Percentiles rank a stretch among this genome's conserved stretches.
Evolutionary conservation across 345 rosid species (phyloP).

Genomic region (Populus simonii): DNA sequence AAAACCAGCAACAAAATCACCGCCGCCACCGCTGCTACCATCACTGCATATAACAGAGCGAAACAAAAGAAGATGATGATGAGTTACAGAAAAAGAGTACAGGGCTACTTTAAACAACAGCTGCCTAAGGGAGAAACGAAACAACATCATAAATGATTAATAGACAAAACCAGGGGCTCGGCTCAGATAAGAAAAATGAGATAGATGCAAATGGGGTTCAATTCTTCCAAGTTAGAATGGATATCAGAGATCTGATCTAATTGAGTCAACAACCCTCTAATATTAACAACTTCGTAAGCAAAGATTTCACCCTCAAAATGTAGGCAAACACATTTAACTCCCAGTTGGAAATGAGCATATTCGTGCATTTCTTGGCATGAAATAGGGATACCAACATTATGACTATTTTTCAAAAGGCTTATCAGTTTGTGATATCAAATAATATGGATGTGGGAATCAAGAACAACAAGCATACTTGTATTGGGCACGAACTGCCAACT

Average conservation of each 20-base stretch:
- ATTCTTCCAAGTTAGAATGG: background rate
- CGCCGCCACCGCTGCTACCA: slow-evolving; percentile 50
- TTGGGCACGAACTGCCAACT: slow-evolving; percentile 53
- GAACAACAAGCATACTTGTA: slow-evolving; percentile 41
- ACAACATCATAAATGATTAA: background rate
- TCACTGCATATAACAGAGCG: slow-evolving; percentile 36
- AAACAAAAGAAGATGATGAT: background rate
- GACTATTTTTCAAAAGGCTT: background rate
- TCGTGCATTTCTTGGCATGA: background rate
- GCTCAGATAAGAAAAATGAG: background rate
- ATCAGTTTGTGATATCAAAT: background rate
- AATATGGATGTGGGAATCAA: background rate
- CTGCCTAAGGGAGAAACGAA: background rate
- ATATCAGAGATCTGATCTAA: background rate
- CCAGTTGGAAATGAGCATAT: background rate
- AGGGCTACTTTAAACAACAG: background rate
- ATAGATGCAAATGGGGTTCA: background rate
- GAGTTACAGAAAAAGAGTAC: background rate
- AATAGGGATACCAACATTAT: background rate
- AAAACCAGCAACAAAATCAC: slow-evolving; percentile 84
- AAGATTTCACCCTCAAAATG: background rate
- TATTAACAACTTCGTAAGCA: background rate
- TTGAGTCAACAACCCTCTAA: too few species aligned
- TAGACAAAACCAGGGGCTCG: background rate
- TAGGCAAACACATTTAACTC: background rate